Base-by-base conservation (phyloP, 2,329 filamentous ascomycete species). In the Diplodia mutila region DNA sequence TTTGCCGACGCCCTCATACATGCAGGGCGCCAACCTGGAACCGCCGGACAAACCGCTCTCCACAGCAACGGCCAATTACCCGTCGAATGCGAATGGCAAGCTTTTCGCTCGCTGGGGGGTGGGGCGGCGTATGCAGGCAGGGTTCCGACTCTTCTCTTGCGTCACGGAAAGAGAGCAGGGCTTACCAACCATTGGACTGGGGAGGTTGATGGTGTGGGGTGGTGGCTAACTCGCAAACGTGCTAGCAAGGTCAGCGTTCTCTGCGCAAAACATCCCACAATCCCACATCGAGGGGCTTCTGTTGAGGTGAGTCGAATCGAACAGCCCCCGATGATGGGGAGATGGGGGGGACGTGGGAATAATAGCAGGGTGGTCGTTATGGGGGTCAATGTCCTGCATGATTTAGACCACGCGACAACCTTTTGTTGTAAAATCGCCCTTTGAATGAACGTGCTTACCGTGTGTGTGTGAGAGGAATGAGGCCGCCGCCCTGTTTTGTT, bases 291-390 rank as follows among this genome's bases (percentile, higher is more conserved):
- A 16, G 7, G 9, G 9, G 9, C 32, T 32, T 61, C 29, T n/a
- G 57, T 61, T 61, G 57, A 59, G 55, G 23, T 42, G 55, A 61
- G 57, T 61, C 57, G 57, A 61, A 18, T 49, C 57, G 57, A 18
- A 61, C 27, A 49, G 29, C 23, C 39, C n/a, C n/a, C n/a, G n/a
- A n/a, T n/a, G n/a, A n/a, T n/a, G n/a, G n/a, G n/a, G n/a, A n/a
- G n/a, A n/a, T n/a, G n/a, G n/a, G n/a, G 7, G 29, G 7, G 29
- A 11, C 16, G 29, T 39, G 55, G 55, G 55, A n/a, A n/a, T n/a
- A 48, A 61, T 61, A 61, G 27, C 32, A 42, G 54, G 16, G 42
- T 11, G 8, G n/a, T 29, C 23, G 39, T 12, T 2, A 63, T 51
- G 59, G 59, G 23, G 59, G 23, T 21, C 32, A 27, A 63, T 63